Conservation (phyloP, 2,329 filamentous ascomycete species). For the Botrytis aclada region DNA sequence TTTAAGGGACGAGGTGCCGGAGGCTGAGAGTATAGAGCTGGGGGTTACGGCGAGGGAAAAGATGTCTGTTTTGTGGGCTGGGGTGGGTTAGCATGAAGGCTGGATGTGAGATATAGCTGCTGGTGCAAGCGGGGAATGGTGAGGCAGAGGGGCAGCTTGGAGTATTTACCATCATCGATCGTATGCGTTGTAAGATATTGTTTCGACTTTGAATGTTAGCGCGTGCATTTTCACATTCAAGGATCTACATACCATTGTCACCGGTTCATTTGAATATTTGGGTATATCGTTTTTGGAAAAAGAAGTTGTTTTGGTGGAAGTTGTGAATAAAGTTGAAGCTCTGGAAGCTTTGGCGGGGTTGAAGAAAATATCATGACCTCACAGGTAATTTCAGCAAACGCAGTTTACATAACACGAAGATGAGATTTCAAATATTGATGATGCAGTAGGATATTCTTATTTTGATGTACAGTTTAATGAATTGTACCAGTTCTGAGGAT, state of each 20-base stretch:
- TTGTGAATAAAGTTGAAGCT: slow-evolving; percentile 11
- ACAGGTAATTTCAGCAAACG: neutral
- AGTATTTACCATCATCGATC: slow-evolving; percentile 71
- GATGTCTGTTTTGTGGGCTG: slow-evolving; percentile 81
- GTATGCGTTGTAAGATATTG: slow-evolving; percentile 95
- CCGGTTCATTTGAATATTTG: slow-evolving; percentile 24
- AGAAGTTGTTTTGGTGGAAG: slow-evolving; percentile 4
- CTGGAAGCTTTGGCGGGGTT: slow-evolving; percentile 18
- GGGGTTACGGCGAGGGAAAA: slow-evolving; percentile 77
- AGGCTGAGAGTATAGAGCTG: slow-evolving; percentile 73
- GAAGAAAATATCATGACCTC: slow-evolving; percentile 18
- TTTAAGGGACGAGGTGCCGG: slow-evolving; percentile 78
- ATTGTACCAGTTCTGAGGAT: slow-evolving; percentile 3
- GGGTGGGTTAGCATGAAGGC: slow-evolving; percentile 30
- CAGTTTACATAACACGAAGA: neutral
- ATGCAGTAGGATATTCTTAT: slow-evolving; percentile 15
- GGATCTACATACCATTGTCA: slow-evolving; percentile 34
- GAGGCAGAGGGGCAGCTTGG: neutral
- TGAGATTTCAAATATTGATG: neutral
- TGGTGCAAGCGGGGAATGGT: neutral
- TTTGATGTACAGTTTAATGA: slow-evolving; percentile 22
- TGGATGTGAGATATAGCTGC: too few species aligned
- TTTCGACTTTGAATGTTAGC: slow-evolving; percentile 69
- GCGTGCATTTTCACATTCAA: slow-evolving; percentile 9
- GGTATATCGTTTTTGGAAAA: slow-evolving; percentile 12